phyloP scores from a whole-genome alignment of 2,329 filamentous ascomycete species.

The Fusarium pilosicola region DNA sequence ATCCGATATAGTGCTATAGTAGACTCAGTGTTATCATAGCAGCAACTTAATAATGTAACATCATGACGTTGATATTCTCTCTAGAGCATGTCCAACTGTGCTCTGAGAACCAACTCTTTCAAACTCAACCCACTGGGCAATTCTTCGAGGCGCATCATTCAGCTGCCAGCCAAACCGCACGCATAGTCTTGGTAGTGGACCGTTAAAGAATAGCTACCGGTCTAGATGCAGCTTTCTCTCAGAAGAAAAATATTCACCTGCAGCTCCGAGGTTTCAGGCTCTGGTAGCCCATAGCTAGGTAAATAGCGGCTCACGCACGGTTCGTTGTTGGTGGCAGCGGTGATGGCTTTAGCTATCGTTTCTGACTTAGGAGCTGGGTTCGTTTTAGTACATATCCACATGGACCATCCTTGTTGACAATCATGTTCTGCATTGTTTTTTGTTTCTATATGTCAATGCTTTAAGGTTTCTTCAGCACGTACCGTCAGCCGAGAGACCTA shows the following conservation, averaged over 20 bases:
- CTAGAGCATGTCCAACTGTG: background rate
- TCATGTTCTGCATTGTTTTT: background rate
- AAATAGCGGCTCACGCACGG: constrained; percentile 15
- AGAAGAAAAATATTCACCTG: background rate
- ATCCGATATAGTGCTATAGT: background rate
- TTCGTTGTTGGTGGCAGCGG: constrained; percentile 17
- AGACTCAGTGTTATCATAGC: background rate
- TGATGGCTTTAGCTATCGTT: constrained; percentile 24
- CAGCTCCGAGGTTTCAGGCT: constrained; percentile 22
- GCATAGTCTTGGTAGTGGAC: background rate
- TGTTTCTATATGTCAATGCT: constrained; percentile 1
- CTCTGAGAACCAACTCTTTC: background rate
- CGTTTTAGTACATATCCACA: constrained; percentile 10
- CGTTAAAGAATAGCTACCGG: background rate
- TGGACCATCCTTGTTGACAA: constrained; percentile 11
- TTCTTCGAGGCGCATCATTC: background rate
- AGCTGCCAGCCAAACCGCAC: background rate
- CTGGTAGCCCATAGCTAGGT: background rate
- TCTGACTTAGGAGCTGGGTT: background rate
- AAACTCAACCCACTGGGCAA: background rate
- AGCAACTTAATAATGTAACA: background rate
- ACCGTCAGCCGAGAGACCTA: background rate
- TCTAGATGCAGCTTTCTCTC: constrained; percentile 4
- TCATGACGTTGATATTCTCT: background rate
- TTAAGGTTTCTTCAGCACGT: background rate